phyloP scores from a whole-genome alignment of 1,139 yeast genomes.

The Pichia sp. region DNA sequence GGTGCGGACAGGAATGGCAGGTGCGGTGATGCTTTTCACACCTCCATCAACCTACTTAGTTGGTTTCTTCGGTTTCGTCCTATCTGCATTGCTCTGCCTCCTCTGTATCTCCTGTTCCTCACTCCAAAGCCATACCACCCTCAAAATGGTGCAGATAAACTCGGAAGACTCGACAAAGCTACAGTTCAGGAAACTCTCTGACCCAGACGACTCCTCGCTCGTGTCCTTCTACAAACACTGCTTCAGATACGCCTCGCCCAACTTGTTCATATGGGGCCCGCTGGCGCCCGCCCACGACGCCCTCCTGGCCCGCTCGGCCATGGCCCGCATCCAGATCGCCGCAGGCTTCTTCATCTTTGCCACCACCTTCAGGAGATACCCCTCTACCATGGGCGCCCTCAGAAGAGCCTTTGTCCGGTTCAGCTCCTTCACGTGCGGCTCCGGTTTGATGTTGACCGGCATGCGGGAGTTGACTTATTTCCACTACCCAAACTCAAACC shows the following conservation, averaged over 20 bases:
- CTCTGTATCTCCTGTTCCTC: not conserved
- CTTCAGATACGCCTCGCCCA: slow-evolving; percentile 29
- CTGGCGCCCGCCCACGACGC: slow-evolving; percentile 32
- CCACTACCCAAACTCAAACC: slow-evolving; percentile 22
- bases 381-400: slow-evolving; percentile 1
- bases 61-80: not conserved
- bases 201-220: slow-evolving; percentile 24
- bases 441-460: slow-evolving; percentile 9
- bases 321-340: slow-evolving; percentile 24
- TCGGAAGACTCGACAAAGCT: slow-evolving; percentile 13
- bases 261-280: slow-evolving; percentile 30
- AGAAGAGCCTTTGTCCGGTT: slow-evolving; percentile 11
- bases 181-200: slow-evolving; percentile 22
- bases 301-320: slow-evolving; percentile 20
- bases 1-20: no score
- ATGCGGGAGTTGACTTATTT: slow-evolving; percentile 15
- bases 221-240: slow-evolving; percentile 18
- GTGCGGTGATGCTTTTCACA: no score
- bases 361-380: slow-evolving; percentile 18
- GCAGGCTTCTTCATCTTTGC: slow-evolving; percentile 21
- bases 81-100: not conserved
- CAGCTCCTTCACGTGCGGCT: slow-evolving; percentile 14
- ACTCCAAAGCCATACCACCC: not conserved
- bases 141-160: slow-evolving; percentile 15
- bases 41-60: not conserved